Evolutionary conservation across 257 asterid genomes (phyloP).

Genomic region (Nicotiana tomentosiformis): DNA sequence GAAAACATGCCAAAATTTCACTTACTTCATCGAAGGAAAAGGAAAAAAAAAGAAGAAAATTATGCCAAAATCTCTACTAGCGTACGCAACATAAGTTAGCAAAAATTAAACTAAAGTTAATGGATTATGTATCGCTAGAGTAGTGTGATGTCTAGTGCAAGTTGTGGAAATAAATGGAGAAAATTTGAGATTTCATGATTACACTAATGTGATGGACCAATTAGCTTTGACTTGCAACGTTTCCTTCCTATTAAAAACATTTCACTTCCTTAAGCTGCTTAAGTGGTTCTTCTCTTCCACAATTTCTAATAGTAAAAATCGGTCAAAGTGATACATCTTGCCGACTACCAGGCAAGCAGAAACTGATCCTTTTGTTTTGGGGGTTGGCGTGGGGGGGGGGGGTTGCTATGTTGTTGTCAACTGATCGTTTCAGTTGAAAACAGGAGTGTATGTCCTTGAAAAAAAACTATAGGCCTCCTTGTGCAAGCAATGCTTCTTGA

Average conservation of each 20-base stretch:
- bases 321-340: background rate
- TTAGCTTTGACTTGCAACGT: background rate
- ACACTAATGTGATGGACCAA: background rate
- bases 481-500: background rate
- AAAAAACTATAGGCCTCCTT: background rate
- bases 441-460: background rate
- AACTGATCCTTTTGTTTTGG: too few species aligned
- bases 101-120: too few species aligned
- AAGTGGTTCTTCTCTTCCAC: background rate
- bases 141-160: background rate
- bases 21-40: too few species aligned
- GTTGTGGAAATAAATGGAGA: background rate
- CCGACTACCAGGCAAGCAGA: background rate
- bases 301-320: background rate
- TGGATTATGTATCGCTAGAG: background rate
- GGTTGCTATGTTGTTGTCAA: background rate
- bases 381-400: too few species aligned
- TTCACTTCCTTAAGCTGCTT: background rate
- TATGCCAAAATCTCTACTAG: background rate
- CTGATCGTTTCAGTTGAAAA: background rate
- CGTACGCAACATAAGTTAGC: background rate
- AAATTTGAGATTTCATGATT: background rate
- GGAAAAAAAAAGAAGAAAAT: too few species aligned
- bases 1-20: background rate
- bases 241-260: background rate